Conservation (phyloP, 805 yeast species). For the Clavispora vitiphila region DNA sequence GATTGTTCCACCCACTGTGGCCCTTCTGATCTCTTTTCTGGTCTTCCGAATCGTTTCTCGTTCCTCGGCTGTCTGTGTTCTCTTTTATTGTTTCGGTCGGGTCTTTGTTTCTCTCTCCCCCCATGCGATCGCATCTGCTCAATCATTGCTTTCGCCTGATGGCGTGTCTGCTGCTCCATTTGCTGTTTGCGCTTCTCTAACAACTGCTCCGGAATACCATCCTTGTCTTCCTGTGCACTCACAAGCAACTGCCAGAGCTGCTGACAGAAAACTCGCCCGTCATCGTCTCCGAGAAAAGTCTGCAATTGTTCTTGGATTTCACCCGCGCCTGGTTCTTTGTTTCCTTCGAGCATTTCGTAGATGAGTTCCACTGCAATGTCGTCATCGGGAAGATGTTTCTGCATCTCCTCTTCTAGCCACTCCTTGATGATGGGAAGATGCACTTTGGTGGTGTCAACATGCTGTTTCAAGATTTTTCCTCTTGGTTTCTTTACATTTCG, state of each 20-base stretch:
- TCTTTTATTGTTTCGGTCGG: background rate
- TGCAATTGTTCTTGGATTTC: slow-evolving; percentile 38
- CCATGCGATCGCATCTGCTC: slow-evolving; percentile 4
- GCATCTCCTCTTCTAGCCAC: slow-evolving; percentile 36
- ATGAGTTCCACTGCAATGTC: slow-evolving; percentile 45
- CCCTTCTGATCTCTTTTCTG: too few relatives aligned
- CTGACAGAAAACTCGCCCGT: slow-evolving; percentile 34
- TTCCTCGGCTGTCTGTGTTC: background rate
- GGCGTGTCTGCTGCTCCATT: slow-evolving; percentile 2
- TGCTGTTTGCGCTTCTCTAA: slow-evolving; percentile 18
- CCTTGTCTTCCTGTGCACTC: slow-evolving; percentile 39
- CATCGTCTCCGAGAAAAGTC: slow-evolving; percentile 42
- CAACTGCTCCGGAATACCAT: slow-evolving; percentile 42
- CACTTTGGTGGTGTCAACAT: slow-evolving; percentile 36
- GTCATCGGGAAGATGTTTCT: slow-evolving; percentile 43
- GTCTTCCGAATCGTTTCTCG: background rate
- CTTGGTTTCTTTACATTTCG: background rate
- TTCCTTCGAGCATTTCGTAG: slow-evolving; percentile 34
- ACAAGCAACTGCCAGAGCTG: slow-evolving; percentile 42
- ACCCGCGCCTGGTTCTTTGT: slow-evolving; percentile 31
- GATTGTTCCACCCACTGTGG: too few relatives aligned
- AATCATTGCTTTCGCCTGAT: slow-evolving; percentile 1
- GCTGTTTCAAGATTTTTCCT: slow-evolving; percentile 10
- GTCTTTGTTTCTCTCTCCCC: background rate
- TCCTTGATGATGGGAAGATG: slow-evolving; percentile 31